Evolutionary conservation across 2,329 filamentous ascomycete species (phyloP), one percentile per base, ranked within the genome.

Genomic region (Metarhizium anisopliae): DNA sequence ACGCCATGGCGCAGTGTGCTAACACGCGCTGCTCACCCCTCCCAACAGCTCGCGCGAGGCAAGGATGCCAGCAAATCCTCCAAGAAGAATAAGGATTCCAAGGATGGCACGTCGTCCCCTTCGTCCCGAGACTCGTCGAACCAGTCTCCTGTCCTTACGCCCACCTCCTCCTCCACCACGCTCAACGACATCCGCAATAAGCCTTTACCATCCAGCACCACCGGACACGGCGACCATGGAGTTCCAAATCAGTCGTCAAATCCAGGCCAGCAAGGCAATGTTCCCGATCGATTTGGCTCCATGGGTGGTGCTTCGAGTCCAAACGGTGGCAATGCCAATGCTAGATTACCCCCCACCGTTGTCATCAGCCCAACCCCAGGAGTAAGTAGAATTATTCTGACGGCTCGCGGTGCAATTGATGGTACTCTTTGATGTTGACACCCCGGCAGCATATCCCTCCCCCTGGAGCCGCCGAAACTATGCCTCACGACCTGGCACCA

Each of bases 401-500:
- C 43, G 14, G 2, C 16, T 11, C 45, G 18, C 32, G 18, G 50
- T 45, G 32, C 38, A 50, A 40, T 25, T 40, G 32, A 30, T 49
- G 45, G 13, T 30, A 18, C 40, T 5, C 40, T 47, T 43, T 51
- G 25, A 16, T 14, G 16, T 32, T 53, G 52, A 53, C 50, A n/a
- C 49, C 40, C 36, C 6, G 49, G 25, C 56, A 72, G 91, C 94
- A 99, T 74, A 78, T 94, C 49, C 92, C 94, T 52, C 91, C 91
- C 59, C 94, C 94, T 51, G 94, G 94, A 62, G 87, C 92, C 56
- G 88, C 92, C 61, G 94, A 99, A 76, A 96, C 93, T 6, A 97
- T 99, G 93, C 94, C 94, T 53, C 90, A 95, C 67, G 94, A 99
- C 69, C 85, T 99, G 57, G 90, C 91, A 35, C 94, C 94, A 54